Percentiles rank a stretch among this genome's conserved stretches.
Conservation (phyloP, 768 basidiomycete genomes). For the Mrakia hoshinonis region DNA sequence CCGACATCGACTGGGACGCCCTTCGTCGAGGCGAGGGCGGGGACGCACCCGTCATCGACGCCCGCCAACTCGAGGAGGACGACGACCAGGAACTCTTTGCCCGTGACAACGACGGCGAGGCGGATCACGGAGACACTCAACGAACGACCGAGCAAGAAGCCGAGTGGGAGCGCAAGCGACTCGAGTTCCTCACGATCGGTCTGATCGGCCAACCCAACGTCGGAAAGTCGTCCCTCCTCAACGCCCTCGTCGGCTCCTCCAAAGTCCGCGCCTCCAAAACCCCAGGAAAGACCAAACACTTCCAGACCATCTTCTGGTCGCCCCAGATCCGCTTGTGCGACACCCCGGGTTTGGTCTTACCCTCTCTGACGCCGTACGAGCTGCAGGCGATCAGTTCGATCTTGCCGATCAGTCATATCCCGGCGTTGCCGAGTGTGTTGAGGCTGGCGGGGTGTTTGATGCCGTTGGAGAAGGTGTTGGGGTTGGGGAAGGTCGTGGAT, state of each 20-base stretch:
- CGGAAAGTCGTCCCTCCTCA: conserved; percentile 20
- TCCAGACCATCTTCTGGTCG: conserved; percentile 13
- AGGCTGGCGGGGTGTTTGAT: conserved; percentile 57
- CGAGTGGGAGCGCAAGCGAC: neutral
- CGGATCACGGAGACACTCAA: neutral
- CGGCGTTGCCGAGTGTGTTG: conserved; percentile 56
- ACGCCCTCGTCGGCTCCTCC: conserved; percentile 25
- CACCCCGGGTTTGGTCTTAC: conserved; percentile 23
- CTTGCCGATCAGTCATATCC: conserved; percentile 70
- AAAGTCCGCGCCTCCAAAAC: conserved; percentile 60
- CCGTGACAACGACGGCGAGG: conserved; percentile 2
- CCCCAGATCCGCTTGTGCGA: conserved; percentile 38
- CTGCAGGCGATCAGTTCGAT: conserved; percentile 60
- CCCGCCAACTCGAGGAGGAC: conserved; percentile 28
- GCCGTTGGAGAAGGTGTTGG: conserved; percentile 66
- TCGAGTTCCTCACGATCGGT: too few species aligned
- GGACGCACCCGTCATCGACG: conserved; percentile 44
- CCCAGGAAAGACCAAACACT: conserved; percentile 56
- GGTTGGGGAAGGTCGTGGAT: conserved; percentile 42
- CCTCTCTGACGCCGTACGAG: conserved; percentile 25
- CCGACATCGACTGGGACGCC: conserved; percentile 64
- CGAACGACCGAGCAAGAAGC: neutral
- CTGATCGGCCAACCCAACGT: conserved; percentile 9
- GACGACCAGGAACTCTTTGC: conserved; percentile 30
- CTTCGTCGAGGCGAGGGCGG: conserved; percentile 37